Base-by-base conservation (phyloP, 352 stramenopile genomes). In the Phytophthora chlamydospora region DNA sequence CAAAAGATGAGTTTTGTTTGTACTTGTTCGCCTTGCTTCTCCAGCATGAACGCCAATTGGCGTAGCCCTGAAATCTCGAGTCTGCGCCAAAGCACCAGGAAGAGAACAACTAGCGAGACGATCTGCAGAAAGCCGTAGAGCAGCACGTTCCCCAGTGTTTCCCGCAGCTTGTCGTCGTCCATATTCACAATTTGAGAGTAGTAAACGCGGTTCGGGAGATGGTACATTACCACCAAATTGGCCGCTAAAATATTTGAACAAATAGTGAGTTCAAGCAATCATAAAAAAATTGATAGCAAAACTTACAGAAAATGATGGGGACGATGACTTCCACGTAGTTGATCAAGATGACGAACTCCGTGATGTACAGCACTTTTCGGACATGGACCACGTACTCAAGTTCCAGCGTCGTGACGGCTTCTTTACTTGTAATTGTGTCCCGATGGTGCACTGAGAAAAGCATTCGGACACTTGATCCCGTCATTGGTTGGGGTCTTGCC, bases 261-360 rank as follows among this genome's bases (percentile, higher is more conserved):
- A 13, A 21, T 16, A n/a, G 5, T 33, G n/a, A 24, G 21, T 24
- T 24, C n/a, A 40, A 36, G 12, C 40, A 21, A 31, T 4, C 8
- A 46, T 12, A 53, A 6, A 45, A 9, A n/a, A 40, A 27, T 9
- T 9, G 12, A 13, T 31, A 36, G 14, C 5, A 11, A 31, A 53
- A 71, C 66, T 58, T 56, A 80, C 73, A 61, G 50, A 80, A 80
- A 24, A 83, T 70, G 4, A 73, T 14, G 6, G 76, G 71, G 13
- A 85, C 63, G 24, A 24, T 58, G 4, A 78, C 68, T 33, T 82
- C 70, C 2, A 75, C 59, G 24, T 71, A 80, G 46, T 85, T 76
- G 36, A 76, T 59, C 44, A 82, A 52, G 17, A 82, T 19, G 14
- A 83, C 29, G 11, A 79, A 85, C 62, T 83, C 73, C 2, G 76